phyloP scores from a whole-genome alignment of 2,329 filamentous ascomycete species.

The Talaromyces pinophilus region DNA sequence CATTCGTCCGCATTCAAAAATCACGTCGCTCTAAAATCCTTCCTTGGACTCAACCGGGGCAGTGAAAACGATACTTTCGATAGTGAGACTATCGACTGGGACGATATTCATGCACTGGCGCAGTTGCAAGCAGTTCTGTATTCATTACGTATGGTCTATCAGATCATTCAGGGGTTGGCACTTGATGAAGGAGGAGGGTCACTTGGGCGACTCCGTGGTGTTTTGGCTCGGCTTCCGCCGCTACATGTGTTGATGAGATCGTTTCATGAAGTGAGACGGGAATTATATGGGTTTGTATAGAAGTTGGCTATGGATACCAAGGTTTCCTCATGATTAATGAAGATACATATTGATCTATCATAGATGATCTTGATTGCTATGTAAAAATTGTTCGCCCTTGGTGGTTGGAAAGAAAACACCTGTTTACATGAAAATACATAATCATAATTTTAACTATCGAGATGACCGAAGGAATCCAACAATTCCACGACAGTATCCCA shows the following conservation, averaged over 20 bases:
- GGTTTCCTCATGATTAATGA: background rate
- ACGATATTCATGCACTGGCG: conserved; percentile 61
- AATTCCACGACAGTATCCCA: conserved; percentile 86
- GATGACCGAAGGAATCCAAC: conserved; percentile 73
- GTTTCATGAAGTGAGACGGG: conserved; percentile 27
- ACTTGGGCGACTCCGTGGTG: conserved; percentile 22
- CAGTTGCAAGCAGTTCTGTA: conserved; percentile 63
- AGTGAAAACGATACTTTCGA: conserved; percentile 17
- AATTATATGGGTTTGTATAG: conserved; percentile 15
- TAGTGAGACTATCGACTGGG: conserved; percentile 54
- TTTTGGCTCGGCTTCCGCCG: conserved; percentile 34
- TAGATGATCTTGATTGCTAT: background rate
- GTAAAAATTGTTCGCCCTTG: background rate
- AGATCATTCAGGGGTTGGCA: conserved; percentile 47
- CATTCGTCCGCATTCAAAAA: background rate
- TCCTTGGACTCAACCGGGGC: conserved; percentile 34
- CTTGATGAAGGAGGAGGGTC: conserved; percentile 28
- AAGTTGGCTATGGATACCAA: background rate
- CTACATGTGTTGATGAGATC: conserved; percentile 35
- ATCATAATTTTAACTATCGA: conserved; percentile 33
- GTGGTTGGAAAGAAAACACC: background rate
- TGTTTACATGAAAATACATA: conserved; percentile 5
- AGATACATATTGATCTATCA: background rate
- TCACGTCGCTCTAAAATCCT: conserved; percentile 29
- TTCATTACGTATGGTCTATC: conserved; percentile 61